A percentile compares a stretch with the other conserved stretches of the same genome.
Evolutionary conservation across 345 rosid species (phyloP).

Genomic region (Camelina laxa): DNA sequence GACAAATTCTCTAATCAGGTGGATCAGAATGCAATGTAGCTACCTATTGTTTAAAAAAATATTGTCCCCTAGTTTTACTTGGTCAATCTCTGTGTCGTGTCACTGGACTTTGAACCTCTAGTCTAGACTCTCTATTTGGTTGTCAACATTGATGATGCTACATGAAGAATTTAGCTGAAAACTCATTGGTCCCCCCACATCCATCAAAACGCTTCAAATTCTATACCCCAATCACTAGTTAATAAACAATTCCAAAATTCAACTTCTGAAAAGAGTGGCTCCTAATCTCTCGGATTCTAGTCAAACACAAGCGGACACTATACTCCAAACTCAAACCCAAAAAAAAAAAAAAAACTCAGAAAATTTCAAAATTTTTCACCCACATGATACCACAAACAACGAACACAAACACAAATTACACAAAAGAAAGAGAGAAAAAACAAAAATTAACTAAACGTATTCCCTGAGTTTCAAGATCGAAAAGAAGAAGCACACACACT

Average conservation of each 20-base stretch:
- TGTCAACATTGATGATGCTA: slow-evolving; percentile 3
- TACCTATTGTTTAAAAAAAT: not conserved
- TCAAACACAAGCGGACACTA: not conserved
- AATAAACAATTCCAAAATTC: not conserved
- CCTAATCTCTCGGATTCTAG: slow-evolving; percentile 11
- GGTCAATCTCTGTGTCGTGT: not conserved
- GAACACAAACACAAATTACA: slow-evolving; percentile 7
- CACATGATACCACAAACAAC: not conserved
- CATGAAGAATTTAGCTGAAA: not conserved
- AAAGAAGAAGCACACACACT: slow-evolving; percentile 2
- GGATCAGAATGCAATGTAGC: slow-evolving; percentile 16
- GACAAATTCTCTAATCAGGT: slow-evolving; percentile 11
- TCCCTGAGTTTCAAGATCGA: slow-evolving; percentile 10
- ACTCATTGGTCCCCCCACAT: not conserved
- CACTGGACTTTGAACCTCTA: not conserved
- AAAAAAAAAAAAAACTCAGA: not conserved
- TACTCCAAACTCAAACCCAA: not conserved
- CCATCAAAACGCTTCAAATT: not conserved
- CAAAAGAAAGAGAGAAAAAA: not conserved
- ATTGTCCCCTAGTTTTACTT: not conserved
- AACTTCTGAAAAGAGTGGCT: not conserved
- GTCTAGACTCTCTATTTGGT: slow-evolving; percentile 20
- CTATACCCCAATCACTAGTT: not conserved
- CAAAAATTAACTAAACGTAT: not conserved
- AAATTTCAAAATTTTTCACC: slow-evolving; percentile 7